Conservation (phyloP, 805 yeast genomes). For the Saccharomyces eubayanus region DNA sequence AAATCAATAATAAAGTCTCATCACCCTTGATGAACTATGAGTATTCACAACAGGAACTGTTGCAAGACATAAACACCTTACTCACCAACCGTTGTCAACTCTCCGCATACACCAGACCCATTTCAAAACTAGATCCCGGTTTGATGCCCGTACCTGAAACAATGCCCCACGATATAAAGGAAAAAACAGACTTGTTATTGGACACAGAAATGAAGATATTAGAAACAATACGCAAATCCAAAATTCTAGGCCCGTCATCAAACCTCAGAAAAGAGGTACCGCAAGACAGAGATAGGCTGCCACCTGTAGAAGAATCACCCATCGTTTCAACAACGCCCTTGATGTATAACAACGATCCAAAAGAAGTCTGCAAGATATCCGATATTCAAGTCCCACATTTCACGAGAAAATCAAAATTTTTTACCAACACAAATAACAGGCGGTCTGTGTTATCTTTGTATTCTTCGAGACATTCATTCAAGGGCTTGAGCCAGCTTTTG, state of each 20-base stretch:
- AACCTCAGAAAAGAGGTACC: constrained; percentile 27
- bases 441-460: constrained; percentile 60
- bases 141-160: constrained; percentile 16
- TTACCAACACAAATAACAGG: constrained; percentile 52
- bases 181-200: constrained; percentile 16
- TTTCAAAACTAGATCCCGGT: constrained; percentile 35
- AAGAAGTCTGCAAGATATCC: constrained; percentile 34
- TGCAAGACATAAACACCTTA: not conserved
- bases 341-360: constrained; percentile 30
- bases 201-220: constrained; percentile 22
- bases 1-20: constrained; percentile 23
- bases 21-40: constrained; percentile 8
- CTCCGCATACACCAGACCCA: constrained; percentile 32
- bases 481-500: constrained; percentile 41
- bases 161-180: constrained; percentile 12
- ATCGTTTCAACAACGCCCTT: constrained; percentile 2
- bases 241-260: constrained; percentile 33
- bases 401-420: constrained; percentile 52
- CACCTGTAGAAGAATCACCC: constrained; percentile 8
- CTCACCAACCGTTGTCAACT: constrained; percentile 23
- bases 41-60: not conserved
- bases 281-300: constrained; percentile 13
- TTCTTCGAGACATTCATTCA: constrained; percentile 54
- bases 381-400: constrained; percentile 61
- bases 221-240: constrained; percentile 34